Evolutionary conservation across 768 basidiomycete genomes (phyloP).

Genomic region (Boletus pseudopeckii): DNA sequence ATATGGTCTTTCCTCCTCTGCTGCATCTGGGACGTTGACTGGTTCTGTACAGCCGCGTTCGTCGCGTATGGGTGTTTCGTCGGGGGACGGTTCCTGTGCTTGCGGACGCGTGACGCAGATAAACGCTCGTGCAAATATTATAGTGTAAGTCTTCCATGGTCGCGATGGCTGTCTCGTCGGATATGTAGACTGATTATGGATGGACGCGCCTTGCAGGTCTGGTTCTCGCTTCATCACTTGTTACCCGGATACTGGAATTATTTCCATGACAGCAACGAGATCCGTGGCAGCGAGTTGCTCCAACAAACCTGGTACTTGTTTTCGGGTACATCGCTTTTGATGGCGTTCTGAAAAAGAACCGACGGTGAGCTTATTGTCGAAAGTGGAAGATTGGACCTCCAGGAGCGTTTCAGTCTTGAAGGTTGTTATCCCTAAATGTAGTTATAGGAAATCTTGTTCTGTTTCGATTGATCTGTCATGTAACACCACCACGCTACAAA

Average conservation of each 20-base stretch:
- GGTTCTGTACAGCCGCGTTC: conserved; percentile 25
- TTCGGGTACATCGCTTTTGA: conserved; percentile 6
- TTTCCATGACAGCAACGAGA: conserved; percentile 19
- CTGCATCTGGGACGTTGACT: conserved; percentile 35
- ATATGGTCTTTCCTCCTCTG: conserved; percentile 37
- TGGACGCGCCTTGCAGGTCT: conserved; percentile 17
- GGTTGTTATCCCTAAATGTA: no score
- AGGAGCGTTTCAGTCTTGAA: no score
- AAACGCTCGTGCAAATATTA: conserved; percentile 37
- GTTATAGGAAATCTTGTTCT: neutral
- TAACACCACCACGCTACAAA: conserved; percentile 5
- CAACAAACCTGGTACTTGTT: conserved; percentile 20
- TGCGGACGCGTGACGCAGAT: conserved; percentile 29
- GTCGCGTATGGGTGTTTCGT: conserved; percentile 32
- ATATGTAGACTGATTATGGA: neutral
- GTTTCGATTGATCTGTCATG: neutral
- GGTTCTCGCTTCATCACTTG: conserved; percentile 35
- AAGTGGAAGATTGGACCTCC: no score
- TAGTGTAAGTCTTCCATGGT: conserved; percentile 27
- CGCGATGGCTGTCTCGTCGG: neutral
- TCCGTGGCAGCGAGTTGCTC: conserved; percentile 18
- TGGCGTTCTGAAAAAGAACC: neutral
- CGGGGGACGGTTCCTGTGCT: conserved; percentile 32
- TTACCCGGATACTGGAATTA: conserved; percentile 37
- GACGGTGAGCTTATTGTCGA: no score